These are phyloP conservation scores for Rhynchosporium secalis DNA, from an alignment of 2,329 filamentous ascomycete species.

Conservation along the genomic window DNA sequence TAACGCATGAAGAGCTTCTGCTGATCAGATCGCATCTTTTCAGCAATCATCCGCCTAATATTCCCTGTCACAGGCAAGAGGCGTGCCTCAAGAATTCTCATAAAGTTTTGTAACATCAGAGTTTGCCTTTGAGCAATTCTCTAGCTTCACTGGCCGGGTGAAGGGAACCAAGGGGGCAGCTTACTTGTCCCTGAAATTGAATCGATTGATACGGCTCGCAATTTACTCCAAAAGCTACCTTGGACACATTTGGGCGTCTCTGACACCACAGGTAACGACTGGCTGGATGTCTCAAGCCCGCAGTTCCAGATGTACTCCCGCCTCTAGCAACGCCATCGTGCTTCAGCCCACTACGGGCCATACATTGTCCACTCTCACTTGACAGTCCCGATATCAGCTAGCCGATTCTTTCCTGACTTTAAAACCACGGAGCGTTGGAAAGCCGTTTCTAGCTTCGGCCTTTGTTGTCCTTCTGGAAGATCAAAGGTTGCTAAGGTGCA, in stretches of 20 bases:
- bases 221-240: constrained; percentile 1
- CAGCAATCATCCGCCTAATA: constrained; percentile 29
- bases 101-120: constrained; percentile 7
- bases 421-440: constrained; percentile 5
- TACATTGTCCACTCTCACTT: constrained; percentile 15
- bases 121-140: constrained; percentile 15
- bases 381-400: constrained; percentile 24
- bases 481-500: background rate
- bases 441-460: constrained; percentile 7
- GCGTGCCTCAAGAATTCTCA: background rate
- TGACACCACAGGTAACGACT: constrained; percentile 14
- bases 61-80: constrained; percentile 22
- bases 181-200: constrained; percentile 16
- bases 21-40: constrained; percentile 12
- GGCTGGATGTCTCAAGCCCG: constrained; percentile 16
- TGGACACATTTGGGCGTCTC: background rate
- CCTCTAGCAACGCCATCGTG: constrained; percentile 24
- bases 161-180: constrained; percentile 10
- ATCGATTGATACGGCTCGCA: background rate
- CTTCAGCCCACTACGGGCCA: constrained; percentile 22
- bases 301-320: constrained; percentile 17
- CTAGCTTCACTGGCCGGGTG: constrained; percentile 14
- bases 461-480: constrained; percentile 15
- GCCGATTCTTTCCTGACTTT: constrained; percentile 7
- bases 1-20: constrained; percentile 17